A percentile compares a stretch with the other conserved stretches of the same genome.
Evolutionary conservation across 345 rosid genomes (phyloP).

Genomic region (Stellera chamaejasme): DNA sequence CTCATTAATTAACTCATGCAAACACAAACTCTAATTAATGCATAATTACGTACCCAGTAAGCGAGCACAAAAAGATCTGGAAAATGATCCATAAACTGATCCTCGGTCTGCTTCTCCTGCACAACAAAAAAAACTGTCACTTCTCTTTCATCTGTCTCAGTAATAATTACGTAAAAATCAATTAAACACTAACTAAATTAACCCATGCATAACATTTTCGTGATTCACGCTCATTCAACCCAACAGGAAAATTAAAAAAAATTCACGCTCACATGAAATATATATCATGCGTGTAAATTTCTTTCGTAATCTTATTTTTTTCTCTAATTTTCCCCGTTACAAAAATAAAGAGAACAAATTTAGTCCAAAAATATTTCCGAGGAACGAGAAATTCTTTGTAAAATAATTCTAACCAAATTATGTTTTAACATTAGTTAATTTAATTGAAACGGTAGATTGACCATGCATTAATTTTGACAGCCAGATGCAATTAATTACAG

Average conservation of each 20-base stretch:
- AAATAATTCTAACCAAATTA: too few species aligned
- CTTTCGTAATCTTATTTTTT: neutral
- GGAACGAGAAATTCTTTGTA: too few species aligned
- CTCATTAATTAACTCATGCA: too few species aligned
- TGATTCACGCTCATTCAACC: too few species aligned
- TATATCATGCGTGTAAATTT: neutral
- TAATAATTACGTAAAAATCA: neutral
- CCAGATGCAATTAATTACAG: conserved; percentile 16
- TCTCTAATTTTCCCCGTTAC: neutral
- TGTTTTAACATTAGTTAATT: too few species aligned
- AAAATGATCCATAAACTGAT: conserved; percentile 44
- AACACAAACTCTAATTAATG: too few species aligned
- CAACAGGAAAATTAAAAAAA: neutral
- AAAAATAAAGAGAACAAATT: too few species aligned
- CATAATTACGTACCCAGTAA: conserved; percentile 57
- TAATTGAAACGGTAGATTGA: neutral
- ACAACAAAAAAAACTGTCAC: neutral
- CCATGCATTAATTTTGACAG: conserved; percentile 9
- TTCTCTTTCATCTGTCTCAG: too few species aligned
- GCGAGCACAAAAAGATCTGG: conserved; percentile 64
- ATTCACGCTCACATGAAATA: neutral
- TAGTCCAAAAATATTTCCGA: neutral
- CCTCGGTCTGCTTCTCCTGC: conserved; percentile 79
- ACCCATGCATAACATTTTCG: neutral
- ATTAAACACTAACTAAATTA: neutral